phyloP scores from a whole-genome alignment of 192 early-diverging fungal genomes.

The Coemansia sp. region DNA sequence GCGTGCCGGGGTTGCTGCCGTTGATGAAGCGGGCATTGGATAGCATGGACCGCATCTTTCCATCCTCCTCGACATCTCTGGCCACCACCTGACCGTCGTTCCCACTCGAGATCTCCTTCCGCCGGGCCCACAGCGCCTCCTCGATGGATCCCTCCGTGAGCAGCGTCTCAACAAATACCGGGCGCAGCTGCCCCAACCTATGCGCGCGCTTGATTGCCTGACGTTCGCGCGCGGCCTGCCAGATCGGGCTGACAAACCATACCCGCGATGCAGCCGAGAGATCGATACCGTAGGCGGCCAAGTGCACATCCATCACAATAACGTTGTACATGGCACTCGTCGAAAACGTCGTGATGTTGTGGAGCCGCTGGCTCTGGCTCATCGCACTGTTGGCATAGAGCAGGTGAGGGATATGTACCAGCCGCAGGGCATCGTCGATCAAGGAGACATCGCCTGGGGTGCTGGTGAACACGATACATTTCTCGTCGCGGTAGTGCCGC shows the following conservation, averaged over 20 bases:
- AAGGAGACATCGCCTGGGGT: slow-evolving; percentile 15
- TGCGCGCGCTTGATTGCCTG: slow-evolving; percentile 87
- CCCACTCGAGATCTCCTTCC: slow-evolving; percentile 31
- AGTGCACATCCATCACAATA: slow-evolving; percentile 42
- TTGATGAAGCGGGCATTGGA: slow-evolving; percentile 30
- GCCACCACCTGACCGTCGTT: slow-evolving; percentile 2
- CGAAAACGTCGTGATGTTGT: slow-evolving; percentile 46
- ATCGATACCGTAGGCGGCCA: slow-evolving; percentile 73
- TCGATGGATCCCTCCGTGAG: slow-evolving; percentile 33
- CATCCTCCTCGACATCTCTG: slow-evolving; percentile 40
- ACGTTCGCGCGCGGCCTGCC: slow-evolving; percentile 63
- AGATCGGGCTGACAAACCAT: slow-evolving; percentile 68
- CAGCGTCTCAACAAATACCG: slow-evolving; percentile 40
- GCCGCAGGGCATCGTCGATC: slow-evolving; percentile 25
- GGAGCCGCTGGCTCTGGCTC: slow-evolving; percentile 36
- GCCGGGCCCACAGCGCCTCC: slow-evolving; percentile 34
- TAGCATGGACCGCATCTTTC: slow-evolving; percentile 41
- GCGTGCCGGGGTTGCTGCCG: background rate
- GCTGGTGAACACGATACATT: slow-evolving; percentile 44
- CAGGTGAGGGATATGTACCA: slow-evolving; percentile 36
- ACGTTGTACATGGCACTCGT: slow-evolving; percentile 38
- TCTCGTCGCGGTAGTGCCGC: slow-evolving; percentile 24
- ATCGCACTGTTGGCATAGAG: slow-evolving; percentile 32
- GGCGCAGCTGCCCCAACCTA: slow-evolving; percentile 61
- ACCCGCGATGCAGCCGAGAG: slow-evolving; percentile 67